Evolutionary conservation across 2,329 filamentous ascomycete species (phyloP), one percentile per base, ranked within the genome.

Genomic region (Pseudogymnoascus sp.): DNA sequence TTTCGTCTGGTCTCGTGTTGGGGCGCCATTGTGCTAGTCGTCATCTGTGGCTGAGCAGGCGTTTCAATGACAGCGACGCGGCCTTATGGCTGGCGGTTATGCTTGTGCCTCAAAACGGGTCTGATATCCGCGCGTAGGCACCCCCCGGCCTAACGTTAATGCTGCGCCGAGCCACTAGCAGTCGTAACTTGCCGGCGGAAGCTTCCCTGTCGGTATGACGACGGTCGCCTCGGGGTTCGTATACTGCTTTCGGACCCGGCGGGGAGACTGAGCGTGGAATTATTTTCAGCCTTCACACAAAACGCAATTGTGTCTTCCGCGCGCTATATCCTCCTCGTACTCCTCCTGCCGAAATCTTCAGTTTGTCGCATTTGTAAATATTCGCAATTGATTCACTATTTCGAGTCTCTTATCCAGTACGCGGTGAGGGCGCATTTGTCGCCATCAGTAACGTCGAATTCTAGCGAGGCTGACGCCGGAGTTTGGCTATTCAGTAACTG

Each of bases 221-320:
- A 56, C 29, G 50, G 29, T 56, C 50, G 29, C 29, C n/a, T 33
- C 29, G 26, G 50, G 50, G 29, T 56, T 56, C 50, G 50, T 56
- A 56, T 33, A 56, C 50, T 56, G 50, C 19, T 56, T 56, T 56
- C 50, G 50, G 50, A 56, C 50, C 50, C 16, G 50, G 50, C 50
- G 50, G 50, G 50, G 50, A 50, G 50, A 56, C 26, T 13, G 24
- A 10, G 8, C 44, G 33, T 33, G 5, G 50, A 33, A 56, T 56
- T 56, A 56, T 56, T 56, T 56, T 56, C 50, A 56, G 50, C 50
- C 50, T 56, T 56, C 50, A 56, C 26, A 56, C 50, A 56, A 33
- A 56, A 13, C 16, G 10, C 50, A 33, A 56, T 56, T 56, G 26
- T 56, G 3, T 19, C 29, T 56, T 33, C 19, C n/a, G 10, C 16